Percentiles rank a stretch among this genome's conserved stretches.
These are phyloP conservation scores for Schizosaccharomyces lindneri DNA, from an alignment of 805 yeast genomes.

Conservation along the genomic window DNA sequence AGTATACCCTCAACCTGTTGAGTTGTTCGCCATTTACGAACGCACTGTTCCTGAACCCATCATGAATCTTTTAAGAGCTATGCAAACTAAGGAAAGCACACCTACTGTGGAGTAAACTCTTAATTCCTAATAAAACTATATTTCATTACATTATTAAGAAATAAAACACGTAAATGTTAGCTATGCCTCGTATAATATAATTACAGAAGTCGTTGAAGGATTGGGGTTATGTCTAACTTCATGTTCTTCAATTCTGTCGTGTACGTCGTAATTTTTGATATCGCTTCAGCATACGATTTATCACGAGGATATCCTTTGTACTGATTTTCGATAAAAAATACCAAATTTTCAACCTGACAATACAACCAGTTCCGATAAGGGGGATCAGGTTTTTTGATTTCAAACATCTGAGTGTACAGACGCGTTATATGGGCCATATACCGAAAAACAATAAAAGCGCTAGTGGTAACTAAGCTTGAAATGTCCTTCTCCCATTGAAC, in stretches of 20 bases:
- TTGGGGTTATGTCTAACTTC: background rate
- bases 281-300: background rate
- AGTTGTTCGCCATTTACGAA: conserved; percentile 68
- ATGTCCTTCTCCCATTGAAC: background rate
- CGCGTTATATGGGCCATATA: background rate
- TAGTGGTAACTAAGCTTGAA: background rate
- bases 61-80: background rate
- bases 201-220: background rate
- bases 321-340: background rate
- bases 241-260: background rate
- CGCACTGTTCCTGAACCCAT: conserved; percentile 1
- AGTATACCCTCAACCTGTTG: conserved; percentile 87
- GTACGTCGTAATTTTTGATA: background rate
- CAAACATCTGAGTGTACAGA: background rate
- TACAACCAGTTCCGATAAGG: background rate
- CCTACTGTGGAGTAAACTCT: background rate
- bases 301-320: background rate
- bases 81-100: background rate
- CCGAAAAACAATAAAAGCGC: background rate
- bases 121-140: background rate
- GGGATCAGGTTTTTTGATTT: background rate
- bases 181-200: background rate
- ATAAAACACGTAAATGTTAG: too few relatives aligned
- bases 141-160: background rate
- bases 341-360: background rate